These are phyloP conservation scores for Astrocystis sublimbata DNA, from an alignment of 495 filamentous ascomycete species.

Conservation along the genomic window DNA sequence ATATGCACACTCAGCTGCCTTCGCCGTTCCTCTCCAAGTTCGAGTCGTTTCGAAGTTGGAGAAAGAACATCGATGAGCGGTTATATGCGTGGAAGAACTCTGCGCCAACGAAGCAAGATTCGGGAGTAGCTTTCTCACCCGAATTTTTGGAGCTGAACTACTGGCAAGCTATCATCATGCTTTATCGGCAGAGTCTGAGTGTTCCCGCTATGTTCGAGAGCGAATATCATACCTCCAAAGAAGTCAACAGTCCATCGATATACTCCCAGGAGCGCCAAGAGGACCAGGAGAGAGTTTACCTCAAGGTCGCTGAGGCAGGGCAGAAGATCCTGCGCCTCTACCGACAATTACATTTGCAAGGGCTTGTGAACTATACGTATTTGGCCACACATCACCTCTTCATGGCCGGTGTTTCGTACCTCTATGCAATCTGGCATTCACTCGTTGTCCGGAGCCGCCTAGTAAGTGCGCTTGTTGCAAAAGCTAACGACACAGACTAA, in stretches of 20 bases:
- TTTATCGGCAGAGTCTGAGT: conserved; percentile 87
- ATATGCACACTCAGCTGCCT: conserved; percentile 74
- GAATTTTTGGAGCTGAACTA: conserved; percentile 93
- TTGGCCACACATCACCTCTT: conserved; percentile 96
- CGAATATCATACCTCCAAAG: conserved; percentile 68
- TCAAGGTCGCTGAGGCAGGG: conserved; percentile 92
- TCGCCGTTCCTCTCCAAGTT: conserved; percentile 86
- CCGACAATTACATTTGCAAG: conserved; percentile 81
- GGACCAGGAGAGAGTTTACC: conserved; percentile 86
- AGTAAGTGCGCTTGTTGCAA: conserved; percentile 51
- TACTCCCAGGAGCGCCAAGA: conserved; percentile 62
- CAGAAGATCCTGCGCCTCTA: conserved; percentile 91
- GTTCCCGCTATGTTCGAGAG: conserved; percentile 82
- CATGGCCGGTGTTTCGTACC: conserved; percentile 95
- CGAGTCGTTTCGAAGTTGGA: conserved; percentile 83
- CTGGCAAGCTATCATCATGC: conserved; percentile 97
- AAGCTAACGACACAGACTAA: conserved; percentile 30
- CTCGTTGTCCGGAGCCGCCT: conserved; percentile 79
- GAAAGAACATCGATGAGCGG: conserved; percentile 80
- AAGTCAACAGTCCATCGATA: conserved; percentile 49
- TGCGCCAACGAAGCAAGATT: conserved; percentile 73
- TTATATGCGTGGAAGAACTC: conserved; percentile 84
- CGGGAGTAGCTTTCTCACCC: conserved; percentile 80
- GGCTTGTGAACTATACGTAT: conserved; percentile 94
- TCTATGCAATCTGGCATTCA: conserved; percentile 98